Conservation (phyloP, 208 protist genomes). For the Trypanosoma platydactyli region DNA sequence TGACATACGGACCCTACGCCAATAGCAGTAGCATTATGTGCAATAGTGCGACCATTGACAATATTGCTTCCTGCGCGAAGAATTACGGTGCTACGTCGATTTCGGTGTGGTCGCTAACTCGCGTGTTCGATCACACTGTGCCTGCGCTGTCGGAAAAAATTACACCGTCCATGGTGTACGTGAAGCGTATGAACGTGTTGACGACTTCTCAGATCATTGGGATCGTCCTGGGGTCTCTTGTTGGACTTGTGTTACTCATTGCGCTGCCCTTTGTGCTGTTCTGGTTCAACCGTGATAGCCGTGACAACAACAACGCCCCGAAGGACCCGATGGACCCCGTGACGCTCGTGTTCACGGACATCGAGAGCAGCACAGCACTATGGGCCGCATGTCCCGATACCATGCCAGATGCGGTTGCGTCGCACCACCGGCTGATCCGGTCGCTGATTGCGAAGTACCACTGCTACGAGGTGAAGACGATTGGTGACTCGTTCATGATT, state of each 20-base stretch:
- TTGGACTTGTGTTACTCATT: constrained; percentile 4
- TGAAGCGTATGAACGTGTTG: background rate
- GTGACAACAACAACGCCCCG: constrained; percentile 52
- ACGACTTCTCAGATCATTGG: constrained; percentile 20
- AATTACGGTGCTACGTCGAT: constrained; percentile 61
- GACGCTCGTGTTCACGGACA: constrained; percentile 77
- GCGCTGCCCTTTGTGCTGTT: constrained; percentile 20
- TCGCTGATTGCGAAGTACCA: constrained; percentile 51
- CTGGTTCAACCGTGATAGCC: constrained; percentile 24
- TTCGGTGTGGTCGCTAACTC: constrained; percentile 23
- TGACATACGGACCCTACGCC: constrained; percentile 29
- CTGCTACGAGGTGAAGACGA: constrained; percentile 88
- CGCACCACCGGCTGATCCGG: constrained; percentile 74
- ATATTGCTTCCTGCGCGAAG: constrained; percentile 12
- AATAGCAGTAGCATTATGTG: constrained; percentile 1
- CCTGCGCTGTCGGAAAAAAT: constrained; percentile 4
- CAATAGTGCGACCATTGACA: background rate
- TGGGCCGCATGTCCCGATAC: constrained; percentile 58
- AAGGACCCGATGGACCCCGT: constrained; percentile 43
- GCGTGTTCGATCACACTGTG: constrained; percentile 31
- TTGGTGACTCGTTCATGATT: constrained; percentile 87
- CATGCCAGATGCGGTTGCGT: constrained; percentile 67
- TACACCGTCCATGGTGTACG: constrained; percentile 47
- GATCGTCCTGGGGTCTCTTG: constrained; percentile 14
- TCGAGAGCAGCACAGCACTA: constrained; percentile 79